Conservation (phyloP, 257 asterid genomes). For the Leptodermis oblonga region DNA sequence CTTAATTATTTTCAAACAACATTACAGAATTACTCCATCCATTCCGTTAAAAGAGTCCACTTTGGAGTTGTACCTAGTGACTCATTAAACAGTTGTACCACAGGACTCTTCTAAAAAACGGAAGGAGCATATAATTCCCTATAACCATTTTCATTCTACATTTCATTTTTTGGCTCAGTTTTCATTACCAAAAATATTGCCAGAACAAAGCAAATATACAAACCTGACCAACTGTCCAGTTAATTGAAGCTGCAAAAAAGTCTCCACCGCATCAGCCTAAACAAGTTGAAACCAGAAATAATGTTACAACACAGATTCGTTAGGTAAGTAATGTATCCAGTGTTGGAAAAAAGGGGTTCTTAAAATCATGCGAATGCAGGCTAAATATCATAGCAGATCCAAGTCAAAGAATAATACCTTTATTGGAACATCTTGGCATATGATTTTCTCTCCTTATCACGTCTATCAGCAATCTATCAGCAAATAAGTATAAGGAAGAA, state of each 20-base stretch:
- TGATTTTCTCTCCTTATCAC: conserved; percentile 70
- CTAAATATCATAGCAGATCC: not conserved
- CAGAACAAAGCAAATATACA: not conserved
- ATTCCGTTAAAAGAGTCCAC: no score
- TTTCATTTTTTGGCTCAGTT: no score
- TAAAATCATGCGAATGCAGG: not conserved
- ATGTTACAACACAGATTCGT: not conserved
- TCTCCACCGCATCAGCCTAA: not conserved
- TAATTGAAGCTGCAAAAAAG: conserved; percentile 4
- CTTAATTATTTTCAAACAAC: not conserved
- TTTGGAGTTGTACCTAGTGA: no score
- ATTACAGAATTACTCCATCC: not conserved
- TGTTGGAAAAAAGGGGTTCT: no score
- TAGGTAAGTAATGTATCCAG: not conserved
- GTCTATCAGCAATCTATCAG: conserved; percentile 69
- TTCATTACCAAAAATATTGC: not conserved
- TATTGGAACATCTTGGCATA: conserved; percentile 68
- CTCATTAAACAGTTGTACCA: no score
- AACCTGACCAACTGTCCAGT: not conserved
- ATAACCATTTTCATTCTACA: no score
- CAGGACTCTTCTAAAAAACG: no score
- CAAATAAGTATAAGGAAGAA: conserved; percentile 6
- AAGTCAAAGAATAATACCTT: conserved; percentile 24
- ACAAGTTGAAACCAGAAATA: not conserved
- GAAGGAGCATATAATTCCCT: no score